Conservation (phyloP, 179 eudicot species). For the Spinacia oleracea region DNA sequence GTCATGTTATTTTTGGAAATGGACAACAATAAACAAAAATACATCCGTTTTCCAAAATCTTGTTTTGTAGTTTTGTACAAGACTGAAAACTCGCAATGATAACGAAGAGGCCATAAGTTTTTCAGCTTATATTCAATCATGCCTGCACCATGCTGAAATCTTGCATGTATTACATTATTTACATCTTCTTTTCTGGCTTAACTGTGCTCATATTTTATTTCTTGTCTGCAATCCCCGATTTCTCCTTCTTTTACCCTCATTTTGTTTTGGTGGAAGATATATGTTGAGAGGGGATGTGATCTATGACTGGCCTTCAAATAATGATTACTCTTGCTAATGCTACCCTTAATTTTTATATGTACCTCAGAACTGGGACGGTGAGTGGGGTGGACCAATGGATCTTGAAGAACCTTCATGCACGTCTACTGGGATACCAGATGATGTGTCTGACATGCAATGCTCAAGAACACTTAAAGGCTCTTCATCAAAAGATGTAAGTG, state of each 20-base stretch:
- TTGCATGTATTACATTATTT: background rate
- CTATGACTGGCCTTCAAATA: background rate
- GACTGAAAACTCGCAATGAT: too few species aligned
- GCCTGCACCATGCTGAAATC: background rate
- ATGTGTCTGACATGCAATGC: slow-evolving; percentile 30
- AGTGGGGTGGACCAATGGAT: slow-evolving; percentile 30
- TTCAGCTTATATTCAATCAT: background rate
- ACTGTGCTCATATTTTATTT: background rate
- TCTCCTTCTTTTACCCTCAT: background rate
- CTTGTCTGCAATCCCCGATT: background rate
- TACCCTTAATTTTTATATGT: slow-evolving; percentile 13
- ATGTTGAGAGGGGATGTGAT: too few species aligned
- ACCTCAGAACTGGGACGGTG: slow-evolving; percentile 28
- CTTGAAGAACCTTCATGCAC: slow-evolving; percentile 29
- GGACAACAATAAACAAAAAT: too few species aligned
- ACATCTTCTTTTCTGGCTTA: background rate
- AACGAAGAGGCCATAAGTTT: background rate
- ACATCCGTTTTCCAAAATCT: too few species aligned
- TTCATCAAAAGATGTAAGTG: slow-evolving; percentile 28
- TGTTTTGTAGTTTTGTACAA: too few species aligned
- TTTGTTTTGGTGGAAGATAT: background rate
- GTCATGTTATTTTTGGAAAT: background rate
- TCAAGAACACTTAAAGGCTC: slow-evolving; percentile 25
- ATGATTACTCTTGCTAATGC: background rate
- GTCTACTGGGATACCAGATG: slow-evolving; percentile 25